A percentile compares a stretch with the other conserved stretches of the same genome.
These are phyloP conservation scores for Corynascus novoguineensis DNA, from an alignment of 495 filamentous ascomycete species.

Conservation along the genomic window DNA sequence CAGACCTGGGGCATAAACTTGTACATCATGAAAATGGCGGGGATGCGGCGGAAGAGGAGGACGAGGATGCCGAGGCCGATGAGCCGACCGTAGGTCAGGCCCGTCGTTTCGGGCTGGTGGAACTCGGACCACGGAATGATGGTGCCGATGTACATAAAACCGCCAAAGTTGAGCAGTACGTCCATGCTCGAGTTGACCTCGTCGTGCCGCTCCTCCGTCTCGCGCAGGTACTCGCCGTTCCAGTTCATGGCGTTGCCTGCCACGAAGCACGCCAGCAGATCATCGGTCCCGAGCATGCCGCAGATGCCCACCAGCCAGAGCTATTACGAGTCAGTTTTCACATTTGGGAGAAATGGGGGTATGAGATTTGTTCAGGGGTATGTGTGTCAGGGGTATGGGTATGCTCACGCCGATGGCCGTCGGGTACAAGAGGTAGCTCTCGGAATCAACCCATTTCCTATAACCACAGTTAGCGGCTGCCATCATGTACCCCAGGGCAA, in stretches of 20 bases:
- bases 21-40: slow-evolving; percentile 39
- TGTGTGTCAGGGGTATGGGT: too few species aligned
- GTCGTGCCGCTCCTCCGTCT: slow-evolving; percentile 65
- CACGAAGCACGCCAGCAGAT: slow-evolving; percentile 86
- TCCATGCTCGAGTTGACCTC: slow-evolving; percentile 82
- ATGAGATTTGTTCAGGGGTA: slow-evolving; percentile 11
- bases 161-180: slow-evolving; percentile 62
- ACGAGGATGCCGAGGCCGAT: slow-evolving; percentile 69
- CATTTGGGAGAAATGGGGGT: too few species aligned
- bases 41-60: slow-evolving; percentile 55
- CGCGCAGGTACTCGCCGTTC: slow-evolving; percentile 80
- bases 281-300: slow-evolving; percentile 79
- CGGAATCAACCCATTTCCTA: slow-evolving; percentile 71
- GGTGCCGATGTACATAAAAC: slow-evolving; percentile 84
- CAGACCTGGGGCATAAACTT: slow-evolving; percentile 65
- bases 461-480: slow-evolving; percentile 14
- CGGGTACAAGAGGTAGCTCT: slow-evolving; percentile 81
- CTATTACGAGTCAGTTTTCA: slow-evolving; percentile 8
- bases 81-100: slow-evolving; percentile 56
- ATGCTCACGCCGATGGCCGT: slow-evolving; percentile 65
- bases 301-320: slow-evolving; percentile 73
- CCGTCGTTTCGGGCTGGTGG: slow-evolving; percentile 35
- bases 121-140: slow-evolving; percentile 66
- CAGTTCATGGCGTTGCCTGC: slow-evolving; percentile 83
- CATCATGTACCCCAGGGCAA: not conserved